Conservation (phyloP, 352 stramenopile species). For the Pythium guiyangense region DNA sequence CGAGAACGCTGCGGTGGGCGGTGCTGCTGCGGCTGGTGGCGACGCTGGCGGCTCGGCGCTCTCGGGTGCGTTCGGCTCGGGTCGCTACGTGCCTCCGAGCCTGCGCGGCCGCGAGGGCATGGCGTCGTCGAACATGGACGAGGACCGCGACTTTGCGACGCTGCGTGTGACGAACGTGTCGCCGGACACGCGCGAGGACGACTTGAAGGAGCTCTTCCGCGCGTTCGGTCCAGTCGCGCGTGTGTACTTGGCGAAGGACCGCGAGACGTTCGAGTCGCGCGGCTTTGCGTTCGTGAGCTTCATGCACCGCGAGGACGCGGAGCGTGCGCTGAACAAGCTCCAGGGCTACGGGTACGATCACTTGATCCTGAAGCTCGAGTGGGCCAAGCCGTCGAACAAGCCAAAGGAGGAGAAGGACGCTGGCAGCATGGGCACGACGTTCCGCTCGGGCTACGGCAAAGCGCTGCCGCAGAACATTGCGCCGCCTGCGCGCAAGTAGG, state of each 20-base stretch:
- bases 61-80: slow-evolving; percentile 69
- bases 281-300: slow-evolving; percentile 99
- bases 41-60: slow-evolving; percentile 45
- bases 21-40: slow-evolving; percentile 21
- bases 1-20: slow-evolving; percentile 3
- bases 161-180: slow-evolving; percentile 99
- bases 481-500: slow-evolving; percentile 74
- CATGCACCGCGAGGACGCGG: slow-evolving; percentile 94
- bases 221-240: slow-evolving; percentile 95
- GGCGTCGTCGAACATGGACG: slow-evolving; percentile 36
- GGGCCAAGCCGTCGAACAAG: slow-evolving; percentile 96
- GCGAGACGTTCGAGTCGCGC: slow-evolving; percentile 95
- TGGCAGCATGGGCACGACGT: slow-evolving; percentile 82
- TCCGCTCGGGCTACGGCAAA: slow-evolving; percentile 88
- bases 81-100: slow-evolving; percentile 86
- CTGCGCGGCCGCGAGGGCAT: slow-evolving; percentile 53
- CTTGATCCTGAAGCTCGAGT: slow-evolving; percentile 99
- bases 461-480: slow-evolving; percentile 83
- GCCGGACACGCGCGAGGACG: slow-evolving; percentile 96
- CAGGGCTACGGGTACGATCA: slow-evolving; percentile 98
- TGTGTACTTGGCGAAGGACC: slow-evolving; percentile 98
- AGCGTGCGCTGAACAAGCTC: slow-evolving; percentile 95
- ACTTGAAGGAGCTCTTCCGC: slow-evolving; percentile 98
- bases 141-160: slow-evolving; percentile 84
- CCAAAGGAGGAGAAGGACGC: slow-evolving; percentile 58